Conservation (phyloP, 345 rosid genomes). For the Iberis pinnata region DNA sequence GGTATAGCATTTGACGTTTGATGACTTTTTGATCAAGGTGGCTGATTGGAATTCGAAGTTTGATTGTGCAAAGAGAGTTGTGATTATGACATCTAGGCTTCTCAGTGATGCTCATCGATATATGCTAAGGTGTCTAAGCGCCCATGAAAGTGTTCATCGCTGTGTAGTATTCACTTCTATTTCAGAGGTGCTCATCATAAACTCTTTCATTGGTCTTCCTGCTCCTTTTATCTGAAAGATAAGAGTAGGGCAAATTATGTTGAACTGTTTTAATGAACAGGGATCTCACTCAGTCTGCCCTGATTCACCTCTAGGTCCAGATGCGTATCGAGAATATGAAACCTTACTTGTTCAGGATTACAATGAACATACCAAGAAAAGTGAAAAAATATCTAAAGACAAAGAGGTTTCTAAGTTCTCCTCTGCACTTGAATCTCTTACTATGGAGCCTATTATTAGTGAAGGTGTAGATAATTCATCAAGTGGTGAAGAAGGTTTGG, state of each 20-base stretch:
- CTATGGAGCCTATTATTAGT: constrained; percentile 37
- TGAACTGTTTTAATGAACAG: constrained; percentile 34
- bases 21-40: constrained; percentile 35
- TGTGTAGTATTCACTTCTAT: constrained; percentile 72
- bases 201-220: constrained; percentile 9
- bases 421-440: constrained; percentile 45
- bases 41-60: constrained; percentile 62
- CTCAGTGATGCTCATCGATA: constrained; percentile 92
- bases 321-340: constrained; percentile 84
- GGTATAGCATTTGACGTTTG: background rate
- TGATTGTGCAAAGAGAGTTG: constrained; percentile 44
- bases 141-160: constrained; percentile 42
- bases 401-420: constrained; percentile 59
- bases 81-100: constrained; percentile 70
- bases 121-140: constrained; percentile 67
- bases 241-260: background rate
- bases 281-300: constrained; percentile 74
- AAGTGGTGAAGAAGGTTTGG: constrained; percentile 40
- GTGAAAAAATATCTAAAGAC: constrained; percentile 37
- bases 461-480: constrained; percentile 29
- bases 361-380: constrained; percentile 63
- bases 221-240: background rate
- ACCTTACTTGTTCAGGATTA: constrained; percentile 88
- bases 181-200: constrained; percentile 59
- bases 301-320: constrained; percentile 90